Evolutionary conservation across 2,329 filamentous ascomycete species (phyloP), one percentile per base, ranked within the genome.

Genomic region (Alternaria rosae): DNA sequence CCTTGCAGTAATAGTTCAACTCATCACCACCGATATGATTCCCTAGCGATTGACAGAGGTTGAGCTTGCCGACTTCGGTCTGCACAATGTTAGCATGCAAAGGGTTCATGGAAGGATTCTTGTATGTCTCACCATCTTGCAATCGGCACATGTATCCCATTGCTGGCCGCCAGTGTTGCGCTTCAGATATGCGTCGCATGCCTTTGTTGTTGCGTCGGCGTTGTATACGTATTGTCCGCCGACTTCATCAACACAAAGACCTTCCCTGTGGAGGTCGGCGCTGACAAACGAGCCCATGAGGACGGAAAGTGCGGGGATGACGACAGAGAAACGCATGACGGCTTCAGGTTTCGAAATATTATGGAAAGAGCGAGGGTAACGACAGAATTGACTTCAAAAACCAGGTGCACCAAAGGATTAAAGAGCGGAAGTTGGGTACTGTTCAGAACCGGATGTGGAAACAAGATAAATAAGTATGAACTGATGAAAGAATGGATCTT

Each of bases 21-120:
- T 76, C 74, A 20, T 76, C 72, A 20, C 74, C 74, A 17, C 74
- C 74, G 45, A 76, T 70, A 52, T 76, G 72, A 55, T 57, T 48
- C 3, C 25, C 73, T 1, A 57, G 61, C 1, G 73, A 76, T 25
- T 63, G 55, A 60, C 74, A 76, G 7, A 61, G 51, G n/a, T 62
- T 61, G 15, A 75, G 21, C 30, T 72, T 69, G 38, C 67, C 66
- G 11, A 67, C 58, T n/a, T 62, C 47, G 25, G 30, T 64, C 68
- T 72, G 45, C 10, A 21, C 13, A 5, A 6, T 41, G 25, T 67
- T 23, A 65, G 59, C 21, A 15, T 42, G 21, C 5, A 10, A 13
- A 23, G 23, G 28, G 6, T 35, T 51, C 7, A 9, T 55, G 13
- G 59, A 21, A 10, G 20, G 56, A 4, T 11, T 15, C n/a, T 21